A percentile compares a stretch with the other conserved stretches of the same genome.
Evolutionary conservation across 208 protist genomes (phyloP).

Genomic region (Trypanosomatidae sp.): DNA sequence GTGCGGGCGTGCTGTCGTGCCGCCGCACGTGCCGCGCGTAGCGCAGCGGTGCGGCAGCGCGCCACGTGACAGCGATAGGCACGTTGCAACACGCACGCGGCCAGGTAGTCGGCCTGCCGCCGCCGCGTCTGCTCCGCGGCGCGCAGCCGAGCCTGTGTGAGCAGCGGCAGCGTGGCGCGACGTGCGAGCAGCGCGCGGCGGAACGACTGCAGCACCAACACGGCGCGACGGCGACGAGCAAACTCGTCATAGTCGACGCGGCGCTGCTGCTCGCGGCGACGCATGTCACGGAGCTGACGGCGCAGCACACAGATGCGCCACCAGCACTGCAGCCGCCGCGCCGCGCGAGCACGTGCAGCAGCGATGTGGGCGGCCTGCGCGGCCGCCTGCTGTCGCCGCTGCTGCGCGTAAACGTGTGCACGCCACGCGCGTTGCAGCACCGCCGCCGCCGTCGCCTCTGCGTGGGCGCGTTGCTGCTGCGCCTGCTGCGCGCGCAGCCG

Average conservation of each 20-base stretch:
- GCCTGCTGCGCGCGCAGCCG: constrained; percentile 8
- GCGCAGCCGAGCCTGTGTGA: constrained; percentile 28
- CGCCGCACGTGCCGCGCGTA: background rate
- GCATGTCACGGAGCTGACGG: background rate
- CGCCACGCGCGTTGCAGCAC: background rate
- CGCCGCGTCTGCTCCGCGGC: constrained; percentile 32
- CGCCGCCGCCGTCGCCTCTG: constrained; percentile 2
- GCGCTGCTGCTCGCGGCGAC: background rate
- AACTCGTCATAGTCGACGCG: constrained; percentile 12
- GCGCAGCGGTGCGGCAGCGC: constrained; percentile 10
- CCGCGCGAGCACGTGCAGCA: constrained; percentile 6
- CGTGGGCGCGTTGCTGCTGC: constrained; percentile 2
- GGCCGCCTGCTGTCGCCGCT: constrained; percentile 11
- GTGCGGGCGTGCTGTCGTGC: too few relatives aligned
- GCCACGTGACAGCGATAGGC: constrained; percentile 39
- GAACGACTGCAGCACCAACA: constrained; percentile 58
- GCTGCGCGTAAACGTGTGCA: constrained; percentile 1
- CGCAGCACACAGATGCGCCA: constrained; percentile 31
- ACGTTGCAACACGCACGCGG: constrained; percentile 40
- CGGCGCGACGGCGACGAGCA: constrained; percentile 28
- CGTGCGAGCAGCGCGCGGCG: constrained; percentile 41
- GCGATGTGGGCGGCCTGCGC: background rate
- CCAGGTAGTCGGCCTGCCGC: constrained; percentile 9
- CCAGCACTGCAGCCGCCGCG: constrained; percentile 36
- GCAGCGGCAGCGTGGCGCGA: constrained; percentile 11